Conservation (phyloP, 2,329 filamentous ascomycete genomes). For the Lachnellula arida region DNA sequence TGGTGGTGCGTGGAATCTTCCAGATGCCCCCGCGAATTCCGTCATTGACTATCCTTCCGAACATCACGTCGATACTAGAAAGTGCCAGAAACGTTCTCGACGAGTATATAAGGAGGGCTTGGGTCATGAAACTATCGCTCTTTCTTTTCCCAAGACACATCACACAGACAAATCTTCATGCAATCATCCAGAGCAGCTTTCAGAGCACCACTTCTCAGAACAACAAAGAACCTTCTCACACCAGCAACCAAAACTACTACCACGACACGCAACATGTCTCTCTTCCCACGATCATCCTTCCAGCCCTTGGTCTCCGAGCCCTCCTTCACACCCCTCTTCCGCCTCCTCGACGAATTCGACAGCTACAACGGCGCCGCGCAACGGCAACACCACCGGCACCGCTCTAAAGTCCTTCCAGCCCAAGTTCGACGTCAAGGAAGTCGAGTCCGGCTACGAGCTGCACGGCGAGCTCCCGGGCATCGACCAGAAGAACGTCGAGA, state of each 20-base stretch:
- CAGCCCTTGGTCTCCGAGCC: conserved; percentile 30
- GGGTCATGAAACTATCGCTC: background rate
- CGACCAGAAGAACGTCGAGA: conserved; percentile 66
- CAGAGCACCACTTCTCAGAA: conserved; percentile 14
- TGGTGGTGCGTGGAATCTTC: no score
- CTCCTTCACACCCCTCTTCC: conserved; percentile 58
- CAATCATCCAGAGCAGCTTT: conserved; percentile 19
- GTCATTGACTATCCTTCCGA: no score
- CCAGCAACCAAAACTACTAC: conserved; percentile 21
- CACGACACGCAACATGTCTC: conserved; percentile 48
- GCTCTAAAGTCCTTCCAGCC: conserved; percentile 56
- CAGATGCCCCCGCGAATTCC: no score
- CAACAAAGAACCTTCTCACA: conserved; percentile 16
- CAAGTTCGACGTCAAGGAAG: conserved; percentile 75
- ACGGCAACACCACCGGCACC: conserved; percentile 10
- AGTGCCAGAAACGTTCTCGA: conserved; percentile 3
- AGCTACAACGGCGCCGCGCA: conserved; percentile 39
- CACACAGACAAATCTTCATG: conserved; percentile 19
- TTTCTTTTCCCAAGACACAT: conserved; percentile 9
- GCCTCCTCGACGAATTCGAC: conserved; percentile 60
- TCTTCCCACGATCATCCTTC: conserved; percentile 51
- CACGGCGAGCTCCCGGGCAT: conserved; percentile 77
- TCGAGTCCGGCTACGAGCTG: conserved; percentile 64
- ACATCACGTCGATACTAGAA: background rate
- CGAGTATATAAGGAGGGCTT: conserved; percentile 19